These are phyloP conservation scores for Pilatotrama ljubarskyi DNA, from an alignment of 768 basidiomycete genomes.

Conservation along the genomic window DNA sequence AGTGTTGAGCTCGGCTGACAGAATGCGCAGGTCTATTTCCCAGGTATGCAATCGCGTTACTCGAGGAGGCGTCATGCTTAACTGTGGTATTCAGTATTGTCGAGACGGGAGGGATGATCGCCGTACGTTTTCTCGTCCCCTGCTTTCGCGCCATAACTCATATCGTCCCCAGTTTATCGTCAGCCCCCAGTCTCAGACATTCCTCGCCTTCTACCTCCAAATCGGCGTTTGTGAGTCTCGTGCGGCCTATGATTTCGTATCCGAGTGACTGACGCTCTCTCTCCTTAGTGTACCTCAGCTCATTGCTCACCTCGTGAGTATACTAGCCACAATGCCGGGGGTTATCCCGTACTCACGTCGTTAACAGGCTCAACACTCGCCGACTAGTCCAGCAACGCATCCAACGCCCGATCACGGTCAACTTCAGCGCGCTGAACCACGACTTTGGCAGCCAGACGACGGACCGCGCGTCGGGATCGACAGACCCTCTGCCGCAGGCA, in stretches of 20 bases:
- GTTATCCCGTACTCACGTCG: not conserved
- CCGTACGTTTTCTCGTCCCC: not conserved
- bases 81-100: not conserved
- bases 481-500: not conserved
- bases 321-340: not conserved
- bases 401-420: conserved; percentile 2
- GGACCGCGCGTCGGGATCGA: not conserved
- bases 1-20: not conserved
- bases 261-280: not conserved
- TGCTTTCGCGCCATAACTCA: not conserved
- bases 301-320: conserved; percentile 4
- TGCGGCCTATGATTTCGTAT: not conserved
- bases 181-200: not conserved
- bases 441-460: not conserved
- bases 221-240: not conserved
- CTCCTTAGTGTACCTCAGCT: conserved; percentile 5
- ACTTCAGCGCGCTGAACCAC: conserved; percentile 5
- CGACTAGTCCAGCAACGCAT: not conserved
- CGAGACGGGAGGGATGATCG: conserved; percentile 9
- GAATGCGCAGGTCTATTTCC: not conserved
- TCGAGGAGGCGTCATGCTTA: too few species aligned
- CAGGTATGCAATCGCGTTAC: not conserved
- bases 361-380: not conserved
- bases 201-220: conserved; percentile 4
- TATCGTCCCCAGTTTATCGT: not conserved